Conservation (phyloP, 306 rosid species). For the Gynostemma pentaphyllum region DNA sequence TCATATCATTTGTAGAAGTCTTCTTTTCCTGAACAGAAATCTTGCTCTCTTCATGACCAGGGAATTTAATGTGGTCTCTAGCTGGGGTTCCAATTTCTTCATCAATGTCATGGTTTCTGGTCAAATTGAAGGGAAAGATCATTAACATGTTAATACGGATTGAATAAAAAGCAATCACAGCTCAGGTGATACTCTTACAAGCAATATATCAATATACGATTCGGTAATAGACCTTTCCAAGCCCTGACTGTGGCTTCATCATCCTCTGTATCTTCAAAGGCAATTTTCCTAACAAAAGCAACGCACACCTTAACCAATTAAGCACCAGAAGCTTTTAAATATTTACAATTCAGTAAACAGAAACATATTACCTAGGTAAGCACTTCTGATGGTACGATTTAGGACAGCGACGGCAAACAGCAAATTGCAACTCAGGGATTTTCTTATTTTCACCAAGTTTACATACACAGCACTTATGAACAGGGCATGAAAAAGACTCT, state of each 20-base stretch:
- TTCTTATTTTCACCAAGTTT: constrained; percentile 64
- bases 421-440: constrained; percentile 46
- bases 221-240: constrained; percentile 70
- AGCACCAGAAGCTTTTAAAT: neutral
- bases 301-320: constrained; percentile 22
- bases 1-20: constrained; percentile 14
- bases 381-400: constrained; percentile 83
- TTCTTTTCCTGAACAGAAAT: constrained; percentile 18
- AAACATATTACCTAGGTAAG: constrained; percentile 53
- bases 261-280: constrained; percentile 36
- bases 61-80: constrained; percentile 70
- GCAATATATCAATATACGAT: constrained; percentile 81
- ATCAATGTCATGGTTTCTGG: constrained; percentile 72
- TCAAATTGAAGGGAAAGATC: constrained; percentile 14
- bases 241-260: constrained; percentile 45
- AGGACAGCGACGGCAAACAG: constrained; percentile 96
- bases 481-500: constrained; percentile 68
- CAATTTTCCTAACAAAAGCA: constrained; percentile 46
- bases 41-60: constrained; percentile 25
- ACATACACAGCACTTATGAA: constrained; percentile 70
- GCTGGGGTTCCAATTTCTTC: constrained; percentile 53
- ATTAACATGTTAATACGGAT: constrained; percentile 10
- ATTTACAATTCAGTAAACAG: constrained; percentile 2
- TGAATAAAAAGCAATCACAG: constrained; percentile 16
- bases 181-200: constrained; percentile 38